A percentile compares a stretch with the other conserved stretches of the same genome.
phyloP scores from a whole-genome alignment of 345 rosid species.

The Moringa oleifera region DNA sequence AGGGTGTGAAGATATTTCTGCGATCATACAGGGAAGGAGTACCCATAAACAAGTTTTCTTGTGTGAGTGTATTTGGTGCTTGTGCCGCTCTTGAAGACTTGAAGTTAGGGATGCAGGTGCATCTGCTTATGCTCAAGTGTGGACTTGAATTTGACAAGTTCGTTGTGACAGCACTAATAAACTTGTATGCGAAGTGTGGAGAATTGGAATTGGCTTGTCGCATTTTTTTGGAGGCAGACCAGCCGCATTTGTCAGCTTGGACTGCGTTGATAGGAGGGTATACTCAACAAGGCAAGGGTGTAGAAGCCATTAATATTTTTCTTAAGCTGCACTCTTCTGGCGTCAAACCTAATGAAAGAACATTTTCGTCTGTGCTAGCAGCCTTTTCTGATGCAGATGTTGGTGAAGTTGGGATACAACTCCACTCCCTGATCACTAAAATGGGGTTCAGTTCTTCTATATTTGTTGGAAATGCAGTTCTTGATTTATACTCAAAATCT shows the following conservation, averaged over 20 bases:
- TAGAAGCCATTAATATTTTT: conserved; percentile 28
- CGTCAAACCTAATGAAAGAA: conserved; percentile 20
- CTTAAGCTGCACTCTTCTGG: conserved; percentile 21
- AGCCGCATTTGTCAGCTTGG: conserved; percentile 21
- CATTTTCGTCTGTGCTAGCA: conserved; percentile 28
- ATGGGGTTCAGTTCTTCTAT: conserved; percentile 21
- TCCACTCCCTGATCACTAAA: conserved; percentile 29
- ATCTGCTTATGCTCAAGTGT: conserved; percentile 22
- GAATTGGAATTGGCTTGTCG: conserved; percentile 19
- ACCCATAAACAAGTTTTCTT: conserved; percentile 26
- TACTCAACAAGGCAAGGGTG: conserved; percentile 23
- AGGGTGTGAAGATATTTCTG: conserved; percentile 17
- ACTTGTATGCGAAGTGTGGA: conserved; percentile 25
- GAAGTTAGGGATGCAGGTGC: conserved; percentile 31
- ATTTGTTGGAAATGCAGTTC: conserved; percentile 22
- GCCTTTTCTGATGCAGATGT: conserved; percentile 20
- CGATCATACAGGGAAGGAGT: conserved; percentile 18
- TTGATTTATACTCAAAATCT: conserved; percentile 33
- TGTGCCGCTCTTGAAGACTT: conserved; percentile 22
- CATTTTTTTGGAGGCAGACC: conserved; percentile 18
- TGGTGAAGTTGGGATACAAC: conserved; percentile 23
- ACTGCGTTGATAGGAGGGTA: conserved; percentile 29
- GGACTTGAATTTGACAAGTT: conserved; percentile 25
- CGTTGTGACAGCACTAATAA: conserved; percentile 25
- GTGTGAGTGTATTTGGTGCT: conserved; percentile 24